phyloP scores from a whole-genome alignment of 345 rosid species.

The Acer negundo region DNA sequence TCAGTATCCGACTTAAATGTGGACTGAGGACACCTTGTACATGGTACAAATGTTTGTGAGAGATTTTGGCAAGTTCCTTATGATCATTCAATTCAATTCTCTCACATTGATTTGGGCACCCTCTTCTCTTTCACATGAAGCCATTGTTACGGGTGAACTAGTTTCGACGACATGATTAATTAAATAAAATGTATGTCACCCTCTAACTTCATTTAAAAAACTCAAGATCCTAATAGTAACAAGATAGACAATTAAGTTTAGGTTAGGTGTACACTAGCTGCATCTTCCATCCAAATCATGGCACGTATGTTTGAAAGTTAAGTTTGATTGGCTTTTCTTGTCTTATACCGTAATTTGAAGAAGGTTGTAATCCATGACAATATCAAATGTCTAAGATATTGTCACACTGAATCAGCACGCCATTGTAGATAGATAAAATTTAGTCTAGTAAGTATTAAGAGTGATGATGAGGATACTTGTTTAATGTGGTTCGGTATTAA shows the following conservation, averaged over 20 bases:
- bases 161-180: background rate
- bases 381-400: no score
- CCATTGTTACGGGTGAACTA: background rate
- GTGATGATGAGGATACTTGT: background rate
- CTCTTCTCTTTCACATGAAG: background rate
- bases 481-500: no score
- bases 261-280: no score
- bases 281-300: background rate
- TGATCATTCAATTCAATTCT: background rate
- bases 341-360: no score
- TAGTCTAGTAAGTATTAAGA: no score
- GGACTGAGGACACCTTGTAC: background rate
- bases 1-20: slow-evolving; percentile 14
- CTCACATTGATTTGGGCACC: background rate
- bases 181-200: background rate
- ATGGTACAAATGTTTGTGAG: background rate
- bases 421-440: no score
- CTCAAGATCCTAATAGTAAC: no score
- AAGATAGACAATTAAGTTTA: no score
- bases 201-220: background rate
- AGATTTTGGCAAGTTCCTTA: background rate
- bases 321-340: no score
- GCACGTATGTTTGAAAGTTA: no score
- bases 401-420: no score
- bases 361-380: background rate